phyloP scores from a whole-genome alignment of 441 rosid species.

The Flueggea neowawraea region DNA sequence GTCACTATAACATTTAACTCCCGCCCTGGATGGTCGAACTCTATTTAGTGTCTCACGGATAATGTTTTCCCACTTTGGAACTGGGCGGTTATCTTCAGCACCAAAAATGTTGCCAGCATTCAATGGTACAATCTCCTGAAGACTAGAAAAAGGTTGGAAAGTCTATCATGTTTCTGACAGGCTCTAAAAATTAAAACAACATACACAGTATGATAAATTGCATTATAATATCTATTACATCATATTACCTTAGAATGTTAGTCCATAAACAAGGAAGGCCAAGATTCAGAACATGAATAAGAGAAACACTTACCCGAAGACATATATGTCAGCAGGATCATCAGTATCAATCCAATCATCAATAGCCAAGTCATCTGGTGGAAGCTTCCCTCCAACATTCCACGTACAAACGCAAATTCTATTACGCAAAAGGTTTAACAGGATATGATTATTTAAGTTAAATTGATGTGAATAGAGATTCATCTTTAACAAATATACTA shows the following conservation, averaged over 20 bases:
- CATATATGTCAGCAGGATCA: slow-evolving; percentile 92
- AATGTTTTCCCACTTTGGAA: slow-evolving; percentile 76
- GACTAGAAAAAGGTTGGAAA: slow-evolving; percentile 35
- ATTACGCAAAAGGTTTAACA: background rate
- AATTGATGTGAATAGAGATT: background rate
- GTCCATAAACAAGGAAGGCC: too few species aligned
- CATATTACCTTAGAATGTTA: too few species aligned
- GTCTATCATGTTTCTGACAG: slow-evolving; percentile 7
- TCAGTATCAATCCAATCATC: slow-evolving; percentile 81
- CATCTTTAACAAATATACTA: background rate
- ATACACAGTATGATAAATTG: too few species aligned
- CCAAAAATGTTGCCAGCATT: slow-evolving; percentile 96
- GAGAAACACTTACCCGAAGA: slow-evolving; percentile 64
- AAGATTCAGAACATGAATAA: slow-evolving; percentile 5
- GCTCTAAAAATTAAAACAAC: background rate
- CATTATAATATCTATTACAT: too few species aligned
- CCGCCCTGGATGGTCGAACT: slow-evolving; percentile 41
- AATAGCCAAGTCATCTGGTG: slow-evolving; percentile 81
- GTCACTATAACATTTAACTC: slow-evolving; percentile 78
- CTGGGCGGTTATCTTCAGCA: slow-evolving; percentile 84
- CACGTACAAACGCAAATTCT: slow-evolving; percentile 87
- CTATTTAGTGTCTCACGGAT: slow-evolving; percentile 68
- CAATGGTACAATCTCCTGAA: slow-evolving; percentile 95
- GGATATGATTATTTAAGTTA: background rate
- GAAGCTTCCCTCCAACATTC: slow-evolving; percentile 92